Base-by-base conservation (phyloP, 2,329 filamentous ascomycete species). In the Xylaria multiplex region DNA sequence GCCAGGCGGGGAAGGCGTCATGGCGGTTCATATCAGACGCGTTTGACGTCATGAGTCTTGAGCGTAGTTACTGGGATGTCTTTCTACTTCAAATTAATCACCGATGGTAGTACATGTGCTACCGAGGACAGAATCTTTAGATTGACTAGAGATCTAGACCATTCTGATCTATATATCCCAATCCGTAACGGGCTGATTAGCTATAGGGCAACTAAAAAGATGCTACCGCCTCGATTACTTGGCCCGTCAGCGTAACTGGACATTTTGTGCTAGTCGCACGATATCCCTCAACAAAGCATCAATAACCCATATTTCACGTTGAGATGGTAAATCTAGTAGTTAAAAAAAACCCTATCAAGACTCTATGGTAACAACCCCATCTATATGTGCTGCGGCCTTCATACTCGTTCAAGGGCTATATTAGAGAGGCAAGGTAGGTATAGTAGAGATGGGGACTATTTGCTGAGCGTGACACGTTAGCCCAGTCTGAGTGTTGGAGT, bases 41-140 rank as follows among this genome's bases (percentile, higher is more conserved):
- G n/a, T 43, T 43, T 30, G 53, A 55, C 53, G 53, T 55, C 53
- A 55, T 27, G 22, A 11, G 30, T 30, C 3, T 30, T 30, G 37
- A 27, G 14, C 22, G 14, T 43, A 8, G 53, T 24, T 24, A 30
- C 24, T 43, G 11, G 27, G n/a, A 55, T 8, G 8, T 5, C 13
- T n/a, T 2, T 22, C 22, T 40, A 13, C 19, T 55, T 24, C 3
- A 7, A 35, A 54, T 42, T 24, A 22, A 54, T 54, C n/a, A 16
- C 27, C 14, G 2, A 30, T 27, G 1, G 35, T 42, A 42, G 13
- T 4, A 55, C 35, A 16, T 43, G 52, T 55, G 52, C 35, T 55
- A 27, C 8, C n/a, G 30, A 13, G 52, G 27, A 43, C 37, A 42
- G 35, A 55, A 27, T 42, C 19, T 43, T 19, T 37, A 42, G 35